Evolutionary conservation across 495 filamentous ascomycete species (phyloP).

Genomic region (Aspergillus diversus): DNA sequence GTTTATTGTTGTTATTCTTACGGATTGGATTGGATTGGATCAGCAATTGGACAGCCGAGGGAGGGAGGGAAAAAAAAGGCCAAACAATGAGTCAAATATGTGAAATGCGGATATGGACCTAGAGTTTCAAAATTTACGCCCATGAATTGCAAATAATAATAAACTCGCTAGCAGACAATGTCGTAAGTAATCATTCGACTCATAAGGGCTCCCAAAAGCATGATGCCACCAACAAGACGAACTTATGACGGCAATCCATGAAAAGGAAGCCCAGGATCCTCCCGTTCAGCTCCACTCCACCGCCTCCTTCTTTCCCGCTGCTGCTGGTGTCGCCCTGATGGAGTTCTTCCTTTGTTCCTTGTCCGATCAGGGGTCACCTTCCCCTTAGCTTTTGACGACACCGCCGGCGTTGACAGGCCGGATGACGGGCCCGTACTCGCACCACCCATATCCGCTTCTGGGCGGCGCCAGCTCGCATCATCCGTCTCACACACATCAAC

Average conservation of each 20-base stretch:
- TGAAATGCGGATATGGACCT: too few species aligned
- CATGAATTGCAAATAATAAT: too few species aligned
- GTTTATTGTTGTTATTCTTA: neutral
- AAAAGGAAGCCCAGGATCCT: conserved; percentile 16
- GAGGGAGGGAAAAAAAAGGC: neutral
- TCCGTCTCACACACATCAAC: conserved; percentile 30
- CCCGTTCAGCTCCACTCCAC: conserved; percentile 26
- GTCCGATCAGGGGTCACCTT: conserved; percentile 21
- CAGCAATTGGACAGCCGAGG: conserved; percentile 7
- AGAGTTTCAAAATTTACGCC: too few species aligned
- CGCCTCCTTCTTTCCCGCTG: conserved; percentile 24
- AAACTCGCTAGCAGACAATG: too few species aligned
- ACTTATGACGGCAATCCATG: conserved; percentile 1
- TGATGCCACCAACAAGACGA: neutral
- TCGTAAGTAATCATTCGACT: neutral
- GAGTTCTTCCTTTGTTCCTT: conserved; percentile 17
- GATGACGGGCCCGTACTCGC: neutral
- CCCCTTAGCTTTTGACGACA: conserved; percentile 19
- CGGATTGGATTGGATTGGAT: neutral
- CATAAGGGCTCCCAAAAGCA: neutral
- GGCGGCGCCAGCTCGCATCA: conserved; percentile 29
- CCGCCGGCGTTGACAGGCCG: conserved; percentile 9
- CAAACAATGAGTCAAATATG: too few species aligned
- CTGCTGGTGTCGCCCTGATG: conserved; percentile 19
- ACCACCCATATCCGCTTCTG: neutral